A percentile compares a stretch with the other conserved stretches of the same genome.
Evolutionary conservation across 2,329 filamentous ascomycete genomes (phyloP).

Genomic region (Fusarium keratoplasticum): DNA sequence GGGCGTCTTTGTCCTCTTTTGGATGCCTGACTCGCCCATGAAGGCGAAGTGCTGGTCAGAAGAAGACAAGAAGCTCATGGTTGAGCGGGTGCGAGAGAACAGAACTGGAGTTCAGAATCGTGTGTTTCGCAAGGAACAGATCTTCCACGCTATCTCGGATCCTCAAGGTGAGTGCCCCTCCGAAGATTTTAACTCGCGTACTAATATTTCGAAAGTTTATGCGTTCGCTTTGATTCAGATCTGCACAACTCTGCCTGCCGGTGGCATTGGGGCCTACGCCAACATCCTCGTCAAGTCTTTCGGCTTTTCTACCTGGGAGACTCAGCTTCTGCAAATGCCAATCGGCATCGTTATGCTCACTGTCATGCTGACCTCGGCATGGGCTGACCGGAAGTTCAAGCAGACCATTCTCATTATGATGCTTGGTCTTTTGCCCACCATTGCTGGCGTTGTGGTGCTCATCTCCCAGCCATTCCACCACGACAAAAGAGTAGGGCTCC

Average conservation of each 20-base stretch:
- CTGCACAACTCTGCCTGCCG: slow-evolving; percentile 78
- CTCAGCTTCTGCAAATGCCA: slow-evolving; percentile 81
- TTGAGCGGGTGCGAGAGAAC: slow-evolving; percentile 69
- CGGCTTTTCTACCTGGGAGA: slow-evolving; percentile 72
- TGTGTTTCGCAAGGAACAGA: slow-evolving; percentile 57
- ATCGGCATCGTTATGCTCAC: slow-evolving; percentile 78
- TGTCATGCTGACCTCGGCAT: slow-evolving; percentile 73
- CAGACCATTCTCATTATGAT: slow-evolving; percentile 77
- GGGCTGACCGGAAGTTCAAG: slow-evolving; percentile 72
- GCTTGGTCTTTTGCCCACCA: slow-evolving; percentile 68
- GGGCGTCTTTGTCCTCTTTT: slow-evolving; percentile 70
- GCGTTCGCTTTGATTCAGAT: slow-evolving; percentile 73
- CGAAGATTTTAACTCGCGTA: neutral
- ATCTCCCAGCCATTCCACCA: slow-evolving; percentile 74
- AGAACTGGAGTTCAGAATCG: slow-evolving; percentile 71
- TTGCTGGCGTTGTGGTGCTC: slow-evolving; percentile 76
- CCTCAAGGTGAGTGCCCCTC: slow-evolving; percentile 61
- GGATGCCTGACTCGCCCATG: slow-evolving; percentile 77
- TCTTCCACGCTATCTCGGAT: slow-evolving; percentile 66
- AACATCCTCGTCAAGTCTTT: slow-evolving; percentile 79
- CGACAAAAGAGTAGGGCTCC: slow-evolving; percentile 71
- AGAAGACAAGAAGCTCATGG: slow-evolving; percentile 71
- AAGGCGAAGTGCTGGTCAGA: slow-evolving; percentile 75
- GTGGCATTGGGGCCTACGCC: slow-evolving; percentile 77
- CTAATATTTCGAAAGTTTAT: slow-evolving; percentile 51